Evolutionary conservation across 257 asterid species (phyloP).

Genomic region (Penstemon barbatus): DNA sequence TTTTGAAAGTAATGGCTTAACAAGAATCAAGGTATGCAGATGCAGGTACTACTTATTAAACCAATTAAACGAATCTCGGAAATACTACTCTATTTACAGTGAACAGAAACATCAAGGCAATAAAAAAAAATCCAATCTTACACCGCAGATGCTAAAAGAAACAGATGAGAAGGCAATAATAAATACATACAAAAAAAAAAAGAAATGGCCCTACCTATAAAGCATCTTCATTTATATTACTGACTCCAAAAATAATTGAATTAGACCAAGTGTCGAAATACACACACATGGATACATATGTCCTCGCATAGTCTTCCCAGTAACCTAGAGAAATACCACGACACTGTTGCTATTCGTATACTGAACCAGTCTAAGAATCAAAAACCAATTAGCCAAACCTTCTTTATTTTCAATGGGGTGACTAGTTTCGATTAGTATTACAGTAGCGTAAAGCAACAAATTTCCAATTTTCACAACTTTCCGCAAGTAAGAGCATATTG

Average conservation of each 20-base stretch:
- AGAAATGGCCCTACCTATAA: not conserved
- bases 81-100: not conserved
- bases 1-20: not conserved
- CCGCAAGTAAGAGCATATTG: not conserved
- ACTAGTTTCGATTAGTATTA: not conserved
- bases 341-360: no score
- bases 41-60: not conserved
- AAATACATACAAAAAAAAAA: not conserved
- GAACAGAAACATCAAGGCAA: not conserved
- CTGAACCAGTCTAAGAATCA: not conserved
- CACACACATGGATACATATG: no score
- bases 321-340: no score
- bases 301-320: not conserved
- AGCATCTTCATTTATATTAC: not conserved
- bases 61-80: not conserved
- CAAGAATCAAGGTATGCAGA: not conserved
- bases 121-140: not conserved
- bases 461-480: not conserved
- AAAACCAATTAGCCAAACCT: not conserved
- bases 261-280: no score
- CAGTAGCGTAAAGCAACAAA: not conserved
- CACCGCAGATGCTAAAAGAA: slow-evolving; percentile 4
- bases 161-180: not conserved
- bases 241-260: not conserved
- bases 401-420: no score